These are phyloP conservation scores for Tilletia horrida DNA, from an alignment of 1,284 basidiomycete genomes.

Conservation along the genomic window DNA sequence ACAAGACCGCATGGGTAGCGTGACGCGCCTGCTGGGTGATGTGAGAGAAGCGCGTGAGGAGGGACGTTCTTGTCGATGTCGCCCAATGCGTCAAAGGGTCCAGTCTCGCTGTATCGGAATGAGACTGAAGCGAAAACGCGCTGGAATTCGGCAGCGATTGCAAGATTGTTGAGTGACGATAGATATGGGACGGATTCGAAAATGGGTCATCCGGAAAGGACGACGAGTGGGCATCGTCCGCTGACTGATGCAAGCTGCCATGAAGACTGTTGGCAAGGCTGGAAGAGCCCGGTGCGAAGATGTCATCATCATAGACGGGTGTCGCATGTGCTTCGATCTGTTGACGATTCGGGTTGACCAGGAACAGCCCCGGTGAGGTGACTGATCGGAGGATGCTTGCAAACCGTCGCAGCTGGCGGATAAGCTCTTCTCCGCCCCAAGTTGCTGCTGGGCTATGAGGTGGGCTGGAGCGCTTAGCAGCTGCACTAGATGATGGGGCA, in stretches of 20 bases:
- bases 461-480: conserved; percentile 52
- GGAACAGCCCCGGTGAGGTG: conserved; percentile 75
- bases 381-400: conserved; percentile 73
- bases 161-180: conserved; percentile 17
- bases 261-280: conserved; percentile 13
- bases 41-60: conserved; percentile 46
- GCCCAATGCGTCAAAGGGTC: conserved; percentile 45
- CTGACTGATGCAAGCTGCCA: conserved; percentile 9
- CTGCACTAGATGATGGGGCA: conserved; percentile 31
- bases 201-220: conserved; percentile 34
- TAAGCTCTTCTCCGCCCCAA: conserved; percentile 64
- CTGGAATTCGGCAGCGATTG: conserved; percentile 28
- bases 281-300: conserved; percentile 32
- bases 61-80: conserved; percentile 44
- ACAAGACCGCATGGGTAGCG: conserved; percentile 39
- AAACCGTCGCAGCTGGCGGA: conserved; percentile 57
- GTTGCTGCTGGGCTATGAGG: conserved; percentile 37
- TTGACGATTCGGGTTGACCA: conserved; percentile 82
- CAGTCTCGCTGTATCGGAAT: conserved; percentile 27
- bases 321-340: conserved; percentile 78
- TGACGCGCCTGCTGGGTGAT: conserved; percentile 48
- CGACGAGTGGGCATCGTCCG: conserved; percentile 25
- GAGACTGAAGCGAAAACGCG: conserved; percentile 17
- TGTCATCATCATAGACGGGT: conserved; percentile 54
- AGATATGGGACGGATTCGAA: conserved; percentile 15